Percentiles rank a stretch among this genome's conserved stretches.
phyloP scores from a whole-genome alignment of 2,329 filamentous ascomycete genomes.

The Alternaria consortialis region DNA sequence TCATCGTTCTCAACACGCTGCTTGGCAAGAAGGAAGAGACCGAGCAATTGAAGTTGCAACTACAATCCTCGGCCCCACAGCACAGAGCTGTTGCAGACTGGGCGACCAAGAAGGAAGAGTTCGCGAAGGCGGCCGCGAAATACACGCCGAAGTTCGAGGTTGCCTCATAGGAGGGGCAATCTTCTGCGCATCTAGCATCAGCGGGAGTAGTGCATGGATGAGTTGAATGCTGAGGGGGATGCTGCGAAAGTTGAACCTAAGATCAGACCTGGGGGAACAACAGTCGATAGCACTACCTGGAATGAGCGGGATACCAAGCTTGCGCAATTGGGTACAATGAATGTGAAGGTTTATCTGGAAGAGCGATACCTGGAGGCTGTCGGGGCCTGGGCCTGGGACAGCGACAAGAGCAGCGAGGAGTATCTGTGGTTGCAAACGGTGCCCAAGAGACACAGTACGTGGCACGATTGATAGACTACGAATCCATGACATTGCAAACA shows the following conservation, averaged over 20 bases:
- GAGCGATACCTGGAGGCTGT: neutral
- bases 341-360: neutral
- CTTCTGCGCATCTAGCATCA: neutral
- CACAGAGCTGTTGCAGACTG: constrained; percentile 79
- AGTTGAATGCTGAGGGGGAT: neutral
- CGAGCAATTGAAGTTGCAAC: constrained; percentile 62
- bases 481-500: neutral
- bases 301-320: neutral
- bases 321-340: neutral
- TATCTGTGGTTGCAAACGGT: neutral
- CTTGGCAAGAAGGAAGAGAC: constrained; percentile 71
- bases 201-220: neutral
- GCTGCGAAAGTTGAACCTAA: neutral
- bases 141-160: constrained; percentile 82
- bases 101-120: constrained; percentile 84
- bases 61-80: constrained; percentile 67
- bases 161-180: constrained; percentile 18
- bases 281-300: neutral
- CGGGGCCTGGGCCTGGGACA: constrained; percentile 1
- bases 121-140: constrained; percentile 85
- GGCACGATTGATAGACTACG: neutral
- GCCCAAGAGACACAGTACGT: too few species aligned
- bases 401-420: neutral
- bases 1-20: constrained; percentile 80
- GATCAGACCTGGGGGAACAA: too few species aligned